Conservation (phyloP, 768 basidiomycete species). For the Rhodotorula graminis region DNA sequence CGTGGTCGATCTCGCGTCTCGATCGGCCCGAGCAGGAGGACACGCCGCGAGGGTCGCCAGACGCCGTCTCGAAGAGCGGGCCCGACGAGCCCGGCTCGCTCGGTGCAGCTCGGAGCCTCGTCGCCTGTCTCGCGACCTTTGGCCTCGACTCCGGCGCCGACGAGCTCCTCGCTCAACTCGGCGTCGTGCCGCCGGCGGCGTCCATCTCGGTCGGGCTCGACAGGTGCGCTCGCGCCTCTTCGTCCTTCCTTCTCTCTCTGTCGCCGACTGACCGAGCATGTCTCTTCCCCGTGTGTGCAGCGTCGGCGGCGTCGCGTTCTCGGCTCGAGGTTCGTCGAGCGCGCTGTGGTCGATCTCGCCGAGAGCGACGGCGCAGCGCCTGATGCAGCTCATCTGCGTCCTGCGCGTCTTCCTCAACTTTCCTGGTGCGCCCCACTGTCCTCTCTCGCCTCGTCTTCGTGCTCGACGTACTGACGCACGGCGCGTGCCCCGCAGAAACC, state of each 20-base stretch:
- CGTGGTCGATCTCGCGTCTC: slow-evolving; percentile 28
- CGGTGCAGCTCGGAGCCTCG: slow-evolving; percentile 57
- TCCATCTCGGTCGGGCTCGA: slow-evolving; percentile 33
- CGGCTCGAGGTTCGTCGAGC: slow-evolving; percentile 45
- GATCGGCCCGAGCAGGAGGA: slow-evolving; percentile 32
- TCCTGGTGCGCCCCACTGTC: slow-evolving; percentile 54
- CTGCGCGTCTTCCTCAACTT: slow-evolving; percentile 69
- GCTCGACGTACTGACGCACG: background rate
- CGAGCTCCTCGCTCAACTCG: slow-evolving; percentile 61
- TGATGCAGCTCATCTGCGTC: slow-evolving; percentile 62
- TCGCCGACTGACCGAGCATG: background rate
- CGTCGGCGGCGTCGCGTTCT: background rate
- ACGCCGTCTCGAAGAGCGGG: background rate
- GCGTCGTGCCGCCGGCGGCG: slow-evolving; percentile 48
- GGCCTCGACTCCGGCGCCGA: slow-evolving; percentile 69
- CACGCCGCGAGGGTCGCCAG: slow-evolving; percentile 41
- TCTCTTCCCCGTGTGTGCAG: background rate
- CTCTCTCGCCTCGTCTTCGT: background rate
- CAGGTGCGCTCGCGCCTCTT: slow-evolving; percentile 16
- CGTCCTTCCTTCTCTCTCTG: background rate
- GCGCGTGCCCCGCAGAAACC: slow-evolving; percentile 53
- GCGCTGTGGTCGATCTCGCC: slow-evolving; percentile 68
- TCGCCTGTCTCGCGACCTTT: slow-evolving; percentile 64
- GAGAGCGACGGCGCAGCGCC: slow-evolving; percentile 63
- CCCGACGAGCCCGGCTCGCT: slow-evolving; percentile 47